Conservation (phyloP, 176 grass and related monocot genomes). For the Aegilops tauschii region DNA sequence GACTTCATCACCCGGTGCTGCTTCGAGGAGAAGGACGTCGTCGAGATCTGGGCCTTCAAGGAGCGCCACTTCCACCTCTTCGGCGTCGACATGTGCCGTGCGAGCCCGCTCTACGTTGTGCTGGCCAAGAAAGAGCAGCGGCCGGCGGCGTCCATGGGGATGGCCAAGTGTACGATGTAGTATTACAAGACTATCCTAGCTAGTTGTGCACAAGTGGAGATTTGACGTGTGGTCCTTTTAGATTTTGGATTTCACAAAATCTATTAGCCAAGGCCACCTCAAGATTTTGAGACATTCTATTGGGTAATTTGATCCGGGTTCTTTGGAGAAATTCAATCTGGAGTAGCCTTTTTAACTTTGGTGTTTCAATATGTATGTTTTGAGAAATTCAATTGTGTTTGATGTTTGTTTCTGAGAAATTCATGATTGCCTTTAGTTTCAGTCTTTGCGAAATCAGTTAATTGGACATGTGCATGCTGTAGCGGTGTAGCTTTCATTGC, state of each 20-base stretch:
- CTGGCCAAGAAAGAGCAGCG: slow-evolving; percentile 19
- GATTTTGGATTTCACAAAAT: neutral
- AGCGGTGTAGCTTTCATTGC: no score
- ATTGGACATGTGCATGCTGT: neutral
- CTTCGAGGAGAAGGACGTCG: no score
- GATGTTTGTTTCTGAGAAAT: neutral
- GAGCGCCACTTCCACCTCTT: neutral
- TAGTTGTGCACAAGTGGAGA: neutral
- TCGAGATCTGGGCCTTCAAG: no score
- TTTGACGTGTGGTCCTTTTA: neutral
- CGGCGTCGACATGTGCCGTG: slow-evolving; percentile 9
- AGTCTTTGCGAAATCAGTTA: neutral
- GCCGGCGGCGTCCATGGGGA: neutral
- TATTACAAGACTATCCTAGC: no score
- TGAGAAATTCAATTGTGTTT: neutral
- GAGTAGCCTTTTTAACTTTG: neutral
- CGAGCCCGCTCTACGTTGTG: slow-evolving; percentile 38
- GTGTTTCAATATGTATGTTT: neutral
- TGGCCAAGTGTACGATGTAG: neutral
- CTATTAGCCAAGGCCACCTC: no score
- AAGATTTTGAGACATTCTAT: neutral
- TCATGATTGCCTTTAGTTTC: neutral
- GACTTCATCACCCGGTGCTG: no score
- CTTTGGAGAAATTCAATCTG: neutral
- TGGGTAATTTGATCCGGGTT: neutral